Conservation (phyloP, 495 filamentous ascomycete genomes). For the Penicillium roqueforti region DNA sequence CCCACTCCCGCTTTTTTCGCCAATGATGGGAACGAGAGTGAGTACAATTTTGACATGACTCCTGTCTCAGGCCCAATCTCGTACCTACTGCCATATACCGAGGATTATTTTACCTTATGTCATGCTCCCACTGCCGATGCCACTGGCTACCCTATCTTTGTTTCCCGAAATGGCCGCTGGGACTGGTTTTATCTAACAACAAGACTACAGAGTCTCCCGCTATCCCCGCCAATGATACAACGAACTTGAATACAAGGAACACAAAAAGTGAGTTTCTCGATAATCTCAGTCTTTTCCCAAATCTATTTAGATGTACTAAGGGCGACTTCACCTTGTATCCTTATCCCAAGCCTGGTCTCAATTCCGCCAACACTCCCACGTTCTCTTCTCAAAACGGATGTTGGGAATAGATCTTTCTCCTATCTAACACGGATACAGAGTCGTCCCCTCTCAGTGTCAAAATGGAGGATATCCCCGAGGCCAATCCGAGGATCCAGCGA, state of each 20-base stretch:
- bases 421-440: constrained; percentile 1
- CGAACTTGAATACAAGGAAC: neutral
- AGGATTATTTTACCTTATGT: neutral
- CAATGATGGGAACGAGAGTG: neutral
- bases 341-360: neutral
- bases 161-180: neutral
- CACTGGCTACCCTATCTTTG: constrained; percentile 1
- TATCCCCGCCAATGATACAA: neutral
- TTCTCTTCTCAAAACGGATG: neutral
- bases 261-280: neutral
- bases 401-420: neutral
- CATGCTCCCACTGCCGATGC: neutral
- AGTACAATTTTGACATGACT: neutral
- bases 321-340: neutral
- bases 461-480: neutral
- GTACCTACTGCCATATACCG: neutral
- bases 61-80: neutral
- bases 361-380: neutral
- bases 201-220: neutral
- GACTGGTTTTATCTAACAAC: constrained; percentile 1
- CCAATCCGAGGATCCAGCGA: neutral
- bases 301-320: neutral
- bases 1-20: neutral
- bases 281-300: too few species aligned
- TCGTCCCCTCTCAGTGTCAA: neutral